Base-by-base conservation (phyloP, 805 yeast genomes). In the Candida germanica region DNA sequence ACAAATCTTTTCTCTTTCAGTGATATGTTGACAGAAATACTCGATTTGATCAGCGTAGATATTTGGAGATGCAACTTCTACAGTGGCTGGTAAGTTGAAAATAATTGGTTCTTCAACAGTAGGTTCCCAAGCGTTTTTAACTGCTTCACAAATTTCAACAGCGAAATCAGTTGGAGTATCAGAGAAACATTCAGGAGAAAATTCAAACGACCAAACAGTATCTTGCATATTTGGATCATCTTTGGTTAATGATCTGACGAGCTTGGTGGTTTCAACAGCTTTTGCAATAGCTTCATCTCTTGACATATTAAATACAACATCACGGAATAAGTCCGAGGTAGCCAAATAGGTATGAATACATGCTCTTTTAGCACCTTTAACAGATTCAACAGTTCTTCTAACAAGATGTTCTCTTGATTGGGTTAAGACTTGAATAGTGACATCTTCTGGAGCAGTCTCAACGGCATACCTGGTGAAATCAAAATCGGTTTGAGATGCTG, bases 401-500 rank as follows among this genome's bases (percentile, higher is more conserved):
- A 83, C 77, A 42, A 83, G 68, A 43, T 79, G 84, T 51, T 81
- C 88, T 61, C 91, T 71, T n/a, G 83, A 79, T 56, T 80, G 91
- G 20, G 83, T 81, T 37, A 83, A 67, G 39, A 80, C 87, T 64
- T 83, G 91, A 48, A 83, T 78, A 26, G 72, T 58, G 14, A 83
- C 89, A 52, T 82, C 91, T 13, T 72, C 83, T 8, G 91, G 91
- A 19, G 87, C 84, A 50, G 77, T 75, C 56, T 80, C 86, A 29
- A 83, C 87, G 5, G 88, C 89, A 49, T 77, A 83, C 41, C 88
- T 68, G 15, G 91, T 83, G 67, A 83, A 83, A 59, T 83, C 91
- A 52, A 83, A 83, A 62, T 83, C 91, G 5, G 87, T 80, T 55
- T 83, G 89, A 3, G 88, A 82, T 3, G 89, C 89, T 19, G 87